Conservation (phyloP, 2,329 filamentous ascomycete species). For the Aureobasidium subglaciale region DNA sequence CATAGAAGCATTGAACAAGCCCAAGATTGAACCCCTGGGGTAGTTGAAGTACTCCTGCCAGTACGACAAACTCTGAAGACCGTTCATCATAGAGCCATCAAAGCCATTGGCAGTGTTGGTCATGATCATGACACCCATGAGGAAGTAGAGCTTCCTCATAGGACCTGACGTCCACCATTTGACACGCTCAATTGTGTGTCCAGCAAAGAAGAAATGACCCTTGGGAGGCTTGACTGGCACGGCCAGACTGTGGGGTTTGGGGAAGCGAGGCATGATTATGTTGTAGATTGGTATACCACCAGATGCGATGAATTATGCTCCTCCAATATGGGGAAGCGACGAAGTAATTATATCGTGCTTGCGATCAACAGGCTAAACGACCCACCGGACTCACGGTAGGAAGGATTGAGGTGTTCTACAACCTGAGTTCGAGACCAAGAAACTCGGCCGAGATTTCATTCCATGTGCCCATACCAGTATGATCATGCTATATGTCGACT, state of each 20-base stretch:
- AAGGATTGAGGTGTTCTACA: not conserved
- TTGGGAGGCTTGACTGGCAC: conserved; percentile 4
- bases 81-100: conserved; percentile 12
- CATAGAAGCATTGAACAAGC: conserved; percentile 1
- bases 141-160: conserved; percentile 4
- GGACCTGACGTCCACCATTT: not conserved
- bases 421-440: conserved; percentile 2
- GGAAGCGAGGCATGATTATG: not conserved
- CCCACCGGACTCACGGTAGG: not conserved
- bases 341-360: not conserved
- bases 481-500: not conserved
- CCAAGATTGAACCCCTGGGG: not conserved
- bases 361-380: not conserved
- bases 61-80: conserved; percentile 1
- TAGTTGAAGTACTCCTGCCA: conserved; percentile 11
- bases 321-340: not conserved
- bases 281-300: not conserved
- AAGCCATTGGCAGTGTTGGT: not conserved
- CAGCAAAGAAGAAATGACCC: conserved; percentile 8
- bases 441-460: not conserved
- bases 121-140: conserved; percentile 2
- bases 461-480: not conserved
- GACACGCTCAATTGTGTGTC: conserved; percentile 1
- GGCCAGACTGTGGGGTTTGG: not conserved
- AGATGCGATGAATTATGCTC: not conserved